Evolutionary conservation across 1,139 yeast species (phyloP).

Genomic region (Saccharomyces uvarum): DNA sequence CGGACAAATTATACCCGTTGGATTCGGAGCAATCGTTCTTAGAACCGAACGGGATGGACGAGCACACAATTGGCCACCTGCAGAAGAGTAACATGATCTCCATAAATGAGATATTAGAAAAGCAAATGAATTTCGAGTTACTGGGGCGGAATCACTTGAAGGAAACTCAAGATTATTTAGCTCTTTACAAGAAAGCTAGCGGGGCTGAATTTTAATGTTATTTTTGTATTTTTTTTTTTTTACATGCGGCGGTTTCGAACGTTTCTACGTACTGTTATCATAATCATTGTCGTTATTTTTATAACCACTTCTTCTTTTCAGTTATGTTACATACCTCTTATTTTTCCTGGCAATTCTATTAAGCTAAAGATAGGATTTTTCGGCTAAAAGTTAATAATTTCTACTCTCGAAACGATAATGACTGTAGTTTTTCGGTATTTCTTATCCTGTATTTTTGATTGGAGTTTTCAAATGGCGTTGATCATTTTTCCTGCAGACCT

Average conservation of each 20-base stretch:
- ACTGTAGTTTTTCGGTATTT: not conserved
- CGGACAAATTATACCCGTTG: not conserved
- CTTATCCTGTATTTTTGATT: not conserved
- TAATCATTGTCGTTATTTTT: not conserved
- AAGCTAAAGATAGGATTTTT: not conserved
- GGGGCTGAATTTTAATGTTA: conserved; percentile 11
- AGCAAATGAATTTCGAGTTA: conserved; percentile 13
- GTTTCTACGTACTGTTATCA: not conserved
- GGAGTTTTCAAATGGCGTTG: too few species aligned
- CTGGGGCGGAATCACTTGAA: conserved; percentile 22
- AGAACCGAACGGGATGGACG: not conserved
- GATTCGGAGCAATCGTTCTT: not conserved
- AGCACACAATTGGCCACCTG: not conserved
- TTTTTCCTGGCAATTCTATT: not conserved
- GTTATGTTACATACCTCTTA: not conserved
- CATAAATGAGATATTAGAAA: not conserved
- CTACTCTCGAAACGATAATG: not conserved
- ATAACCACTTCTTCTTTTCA: not conserved
- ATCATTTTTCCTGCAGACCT: too few species aligned
- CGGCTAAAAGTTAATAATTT: not conserved
- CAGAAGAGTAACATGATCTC: not conserved
- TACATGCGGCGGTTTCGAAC: not conserved
- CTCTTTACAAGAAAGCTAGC: conserved; percentile 26
- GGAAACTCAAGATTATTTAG: conserved; percentile 27
- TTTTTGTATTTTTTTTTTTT: not conserved